Conservation (phyloP, 768 basidiomycete species). For the Xerocomus brunneocitrinus region DNA sequence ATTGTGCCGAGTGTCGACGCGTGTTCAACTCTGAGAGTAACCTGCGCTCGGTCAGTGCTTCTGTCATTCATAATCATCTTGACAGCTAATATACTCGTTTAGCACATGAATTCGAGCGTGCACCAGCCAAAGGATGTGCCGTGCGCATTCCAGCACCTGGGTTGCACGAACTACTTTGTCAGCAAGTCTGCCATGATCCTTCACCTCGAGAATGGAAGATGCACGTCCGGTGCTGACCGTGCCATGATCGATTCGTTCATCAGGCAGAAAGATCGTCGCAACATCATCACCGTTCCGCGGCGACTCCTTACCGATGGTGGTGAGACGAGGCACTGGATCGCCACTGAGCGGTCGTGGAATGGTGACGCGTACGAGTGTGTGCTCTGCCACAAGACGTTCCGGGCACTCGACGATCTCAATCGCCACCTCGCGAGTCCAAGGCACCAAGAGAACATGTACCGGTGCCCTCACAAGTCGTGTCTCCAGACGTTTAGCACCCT, state of each 20-base stretch:
- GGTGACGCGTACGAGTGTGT: constrained; percentile 54
- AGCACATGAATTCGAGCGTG: constrained; percentile 52
- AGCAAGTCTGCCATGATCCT: constrained; percentile 51
- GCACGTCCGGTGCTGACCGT: constrained; percentile 46
- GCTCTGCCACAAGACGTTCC: constrained; percentile 47
- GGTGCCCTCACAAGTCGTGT: constrained; percentile 51
- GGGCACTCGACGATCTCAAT: constrained; percentile 45
- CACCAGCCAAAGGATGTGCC: constrained; percentile 41
- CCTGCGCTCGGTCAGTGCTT: constrained; percentile 13
- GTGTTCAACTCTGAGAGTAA: constrained; percentile 34
- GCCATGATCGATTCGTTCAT: constrained; percentile 34
- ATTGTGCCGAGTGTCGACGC: constrained; percentile 43
- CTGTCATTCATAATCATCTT: neutral
- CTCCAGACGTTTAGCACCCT: constrained; percentile 42
- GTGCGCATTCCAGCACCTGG: constrained; percentile 31
- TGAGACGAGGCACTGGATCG: constrained; percentile 4
- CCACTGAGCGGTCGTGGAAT: constrained; percentile 41
- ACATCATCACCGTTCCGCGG: constrained; percentile 53
- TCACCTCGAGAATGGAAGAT: constrained; percentile 60
- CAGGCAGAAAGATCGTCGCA: constrained; percentile 38
- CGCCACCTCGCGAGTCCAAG: constrained; percentile 59
- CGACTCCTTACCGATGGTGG: constrained; percentile 41
- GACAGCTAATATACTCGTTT: neutral
- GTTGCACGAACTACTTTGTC: constrained; percentile 47
- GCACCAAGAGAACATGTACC: constrained; percentile 50